Evolutionary conservation across 129 eudicot species (phyloP).

Genomic region (Mikania micrantha): DNA sequence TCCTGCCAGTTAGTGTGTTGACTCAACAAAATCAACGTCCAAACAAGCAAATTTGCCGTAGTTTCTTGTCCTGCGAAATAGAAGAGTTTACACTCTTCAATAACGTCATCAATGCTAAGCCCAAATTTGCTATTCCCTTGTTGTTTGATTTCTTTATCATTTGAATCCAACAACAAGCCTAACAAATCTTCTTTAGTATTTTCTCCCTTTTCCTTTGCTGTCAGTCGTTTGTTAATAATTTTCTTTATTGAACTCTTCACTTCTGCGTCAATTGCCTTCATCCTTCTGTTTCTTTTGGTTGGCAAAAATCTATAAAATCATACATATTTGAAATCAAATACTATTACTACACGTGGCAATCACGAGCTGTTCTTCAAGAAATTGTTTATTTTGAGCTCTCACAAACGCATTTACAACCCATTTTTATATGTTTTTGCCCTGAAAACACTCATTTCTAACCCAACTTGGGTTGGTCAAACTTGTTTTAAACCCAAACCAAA

Average conservation of each 20-base stretch:
- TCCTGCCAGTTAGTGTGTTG: constrained; percentile 14
- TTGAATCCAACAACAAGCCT: constrained; percentile 23
- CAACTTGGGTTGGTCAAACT: too few relatives aligned
- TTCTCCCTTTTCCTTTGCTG: not conserved
- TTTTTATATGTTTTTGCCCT: not conserved
- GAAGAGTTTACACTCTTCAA: constrained; percentile 23
- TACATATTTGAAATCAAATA: not conserved
- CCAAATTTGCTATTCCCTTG: constrained; percentile 2
- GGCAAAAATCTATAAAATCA: constrained; percentile 19
- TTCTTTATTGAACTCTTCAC: constrained; percentile 5
- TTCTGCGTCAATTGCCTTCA: constrained; percentile 10
- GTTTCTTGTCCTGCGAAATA: constrained; percentile 27
- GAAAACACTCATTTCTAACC: not conserved
- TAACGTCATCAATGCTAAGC: constrained; percentile 15
- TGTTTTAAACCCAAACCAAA: too few relatives aligned
- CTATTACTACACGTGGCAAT: not conserved
- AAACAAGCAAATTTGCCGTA: constrained; percentile 13
- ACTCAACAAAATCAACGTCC: constrained; percentile 21
- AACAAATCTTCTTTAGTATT: constrained; percentile 7
- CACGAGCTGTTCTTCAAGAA: too few relatives aligned
- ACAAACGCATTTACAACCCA: too few relatives aligned
- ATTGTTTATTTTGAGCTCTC: too few relatives aligned
- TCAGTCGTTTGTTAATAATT: constrained; percentile 13
- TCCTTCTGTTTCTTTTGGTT: constrained; percentile 15
- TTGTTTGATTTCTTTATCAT: constrained; percentile 15